phyloP scores from a whole-genome alignment of 208 protist genomes.

The Trypanosoma vivax region DNA sequence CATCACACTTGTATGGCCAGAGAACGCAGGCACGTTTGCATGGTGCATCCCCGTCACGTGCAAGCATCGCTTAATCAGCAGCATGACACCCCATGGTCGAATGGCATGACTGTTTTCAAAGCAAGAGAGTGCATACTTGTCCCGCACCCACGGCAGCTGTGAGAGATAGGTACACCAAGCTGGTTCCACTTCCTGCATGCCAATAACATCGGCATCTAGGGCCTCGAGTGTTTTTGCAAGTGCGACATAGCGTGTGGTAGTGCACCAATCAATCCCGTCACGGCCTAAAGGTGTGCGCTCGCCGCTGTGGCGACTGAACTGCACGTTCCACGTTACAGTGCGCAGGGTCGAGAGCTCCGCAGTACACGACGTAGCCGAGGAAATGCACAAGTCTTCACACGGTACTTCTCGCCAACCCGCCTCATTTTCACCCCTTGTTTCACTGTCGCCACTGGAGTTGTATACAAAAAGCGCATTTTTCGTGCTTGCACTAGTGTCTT shows the following conservation, averaged over 20 bases:
- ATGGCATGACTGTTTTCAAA: slow-evolving; percentile 27
- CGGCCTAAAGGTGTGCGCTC: slow-evolving; percentile 44
- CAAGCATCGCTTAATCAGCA: slow-evolving; percentile 32
- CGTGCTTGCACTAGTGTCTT: slow-evolving; percentile 5
- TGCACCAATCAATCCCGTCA: slow-evolving; percentile 57
- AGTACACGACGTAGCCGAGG: neutral
- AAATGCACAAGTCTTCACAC: slow-evolving; percentile 9
- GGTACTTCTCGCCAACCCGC: slow-evolving; percentile 18
- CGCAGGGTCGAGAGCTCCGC: slow-evolving; percentile 28
- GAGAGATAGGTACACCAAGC: slow-evolving; percentile 38
- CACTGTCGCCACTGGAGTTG: neutral
- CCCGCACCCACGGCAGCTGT: slow-evolving; percentile 40
- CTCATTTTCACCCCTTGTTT: neutral
- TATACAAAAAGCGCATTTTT: slow-evolving; percentile 21
- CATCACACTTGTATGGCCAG: slow-evolving; percentile 41
- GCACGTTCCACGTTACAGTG: slow-evolving; percentile 51
- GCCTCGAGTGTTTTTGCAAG: slow-evolving; percentile 28
- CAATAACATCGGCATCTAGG: slow-evolving; percentile 47
- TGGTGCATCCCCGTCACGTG: slow-evolving; percentile 18
- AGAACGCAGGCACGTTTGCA: slow-evolving; percentile 34
- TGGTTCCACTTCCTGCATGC: slow-evolving; percentile 56
- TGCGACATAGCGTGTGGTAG: slow-evolving; percentile 39
- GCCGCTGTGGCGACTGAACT: slow-evolving; percentile 43
- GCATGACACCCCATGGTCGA: slow-evolving; percentile 40
- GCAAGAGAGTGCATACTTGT: slow-evolving; percentile 30